These are phyloP conservation scores for Lepidium sativum DNA, from an alignment of 345 rosid genomes.

Conservation along the genomic window DNA sequence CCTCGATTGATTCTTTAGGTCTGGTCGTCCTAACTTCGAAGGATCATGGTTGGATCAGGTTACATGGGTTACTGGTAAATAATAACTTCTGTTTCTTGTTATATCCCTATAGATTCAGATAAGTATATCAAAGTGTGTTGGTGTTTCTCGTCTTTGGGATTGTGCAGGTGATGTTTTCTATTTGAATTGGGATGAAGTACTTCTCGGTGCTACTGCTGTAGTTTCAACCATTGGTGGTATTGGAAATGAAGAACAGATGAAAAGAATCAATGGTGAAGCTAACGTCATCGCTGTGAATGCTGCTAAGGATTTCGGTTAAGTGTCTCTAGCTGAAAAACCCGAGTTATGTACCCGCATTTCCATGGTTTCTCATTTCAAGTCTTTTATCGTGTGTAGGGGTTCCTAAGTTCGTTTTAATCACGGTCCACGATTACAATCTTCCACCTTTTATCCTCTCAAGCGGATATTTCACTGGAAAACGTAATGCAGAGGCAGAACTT, in stretches of 20 bases:
- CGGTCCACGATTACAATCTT: conserved; percentile 86
- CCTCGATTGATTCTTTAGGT: conserved; percentile 39
- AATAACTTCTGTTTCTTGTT: conserved; percentile 16
- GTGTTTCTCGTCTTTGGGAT: neutral
- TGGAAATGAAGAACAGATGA: conserved; percentile 89
- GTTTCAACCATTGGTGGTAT: conserved; percentile 92
- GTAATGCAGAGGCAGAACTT: conserved; percentile 82
- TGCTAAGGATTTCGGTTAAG: conserved; percentile 68
- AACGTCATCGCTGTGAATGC: conserved; percentile 70
- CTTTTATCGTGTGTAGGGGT: conserved; percentile 35
- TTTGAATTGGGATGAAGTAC: conserved; percentile 90
- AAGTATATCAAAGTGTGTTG: neutral
- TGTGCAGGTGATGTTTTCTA: conserved; percentile 85
- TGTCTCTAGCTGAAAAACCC: neutral
- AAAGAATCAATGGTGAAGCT: conserved; percentile 85
- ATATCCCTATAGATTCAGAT: neutral
- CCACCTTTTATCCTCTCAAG: conserved; percentile 73
- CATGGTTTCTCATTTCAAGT: neutral
- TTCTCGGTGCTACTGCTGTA: conserved; percentile 77
- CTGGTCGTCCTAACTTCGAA: conserved; percentile 61
- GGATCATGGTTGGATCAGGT: conserved; percentile 91
- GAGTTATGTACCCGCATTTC: neutral
- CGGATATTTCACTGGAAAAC: conserved; percentile 85
- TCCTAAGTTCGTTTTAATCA: conserved; percentile 75
- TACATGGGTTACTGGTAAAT: conserved; percentile 61